Conservation (phyloP, 2,329 filamentous ascomycete species). For the Colletotrichum sp. region DNA sequence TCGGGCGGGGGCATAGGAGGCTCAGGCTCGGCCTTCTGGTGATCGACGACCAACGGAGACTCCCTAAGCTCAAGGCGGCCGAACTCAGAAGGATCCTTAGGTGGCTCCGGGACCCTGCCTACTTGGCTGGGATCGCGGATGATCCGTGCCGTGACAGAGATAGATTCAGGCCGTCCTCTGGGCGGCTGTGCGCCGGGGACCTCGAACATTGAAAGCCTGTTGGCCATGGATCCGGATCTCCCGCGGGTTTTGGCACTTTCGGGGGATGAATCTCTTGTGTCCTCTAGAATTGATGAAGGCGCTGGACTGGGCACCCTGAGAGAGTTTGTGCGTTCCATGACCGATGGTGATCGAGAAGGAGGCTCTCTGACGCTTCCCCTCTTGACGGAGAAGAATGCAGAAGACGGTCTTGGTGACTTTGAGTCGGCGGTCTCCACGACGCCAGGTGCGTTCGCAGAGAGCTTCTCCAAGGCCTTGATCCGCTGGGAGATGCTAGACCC, state of each 20-base stretch:
- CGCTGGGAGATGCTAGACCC: conserved; percentile 92
- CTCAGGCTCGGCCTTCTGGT: conserved; percentile 45
- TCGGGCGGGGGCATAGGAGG: conserved; percentile 31
- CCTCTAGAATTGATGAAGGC: conserved; percentile 35
- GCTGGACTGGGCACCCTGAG: conserved; percentile 38
- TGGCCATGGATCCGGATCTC: conserved; percentile 60
- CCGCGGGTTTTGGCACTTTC: conserved; percentile 47
- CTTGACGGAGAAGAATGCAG: conserved; percentile 66
- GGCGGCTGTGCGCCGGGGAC: conserved; percentile 34
- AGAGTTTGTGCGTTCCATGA: conserved; percentile 48
- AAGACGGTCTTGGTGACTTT: conserved; percentile 39
- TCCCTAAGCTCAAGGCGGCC: conserved; percentile 59
- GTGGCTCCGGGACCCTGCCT: conserved; percentile 44
- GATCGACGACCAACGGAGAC: conserved; percentile 64
- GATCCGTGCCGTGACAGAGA: conserved; percentile 89
- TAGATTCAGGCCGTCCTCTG: conserved; percentile 70
- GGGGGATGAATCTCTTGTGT: conserved; percentile 52
- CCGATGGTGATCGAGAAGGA: conserved; percentile 47
- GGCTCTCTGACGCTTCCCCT: conserved; percentile 45
- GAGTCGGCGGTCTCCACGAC: conserved; percentile 27
- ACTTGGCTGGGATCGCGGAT: conserved; percentile 67
- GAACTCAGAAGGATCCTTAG: conserved; percentile 48
- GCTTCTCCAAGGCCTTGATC: conserved; percentile 90
- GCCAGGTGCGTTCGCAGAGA: conserved; percentile 54
- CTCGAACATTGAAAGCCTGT: conserved; percentile 62